Evolutionary conservation across 768 basidiomycete species (phyloP), one percentile per base, ranked within the genome.

Genomic region (Boletus pseudo-olivaceus): DNA sequence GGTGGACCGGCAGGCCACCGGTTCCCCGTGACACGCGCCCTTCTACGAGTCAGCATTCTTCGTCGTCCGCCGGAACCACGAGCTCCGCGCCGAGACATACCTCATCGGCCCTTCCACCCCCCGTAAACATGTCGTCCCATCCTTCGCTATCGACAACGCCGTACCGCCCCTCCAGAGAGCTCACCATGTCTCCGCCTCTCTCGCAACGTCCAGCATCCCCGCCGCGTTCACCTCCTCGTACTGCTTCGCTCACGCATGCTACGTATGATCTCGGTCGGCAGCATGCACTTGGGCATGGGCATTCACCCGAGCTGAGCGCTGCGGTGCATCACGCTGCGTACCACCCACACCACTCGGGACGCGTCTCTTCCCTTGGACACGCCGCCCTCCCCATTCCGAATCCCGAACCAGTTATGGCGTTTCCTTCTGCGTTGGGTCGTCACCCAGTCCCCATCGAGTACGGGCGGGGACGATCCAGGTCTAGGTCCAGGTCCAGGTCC

Each of bases 41-140:
- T 8, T 39, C 61, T 45, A 26, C 58, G 37, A 14, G 60, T 43
- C 44, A 35, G 19, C 42, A 26, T 17, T n/a, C 57, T 23, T 57
- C 48, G 10, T 11, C 53, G 15, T 35, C 51, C 5, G 1, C 30
- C 17, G 43, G 53, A 5, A 33, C 27, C 5, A 10, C 54, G 12
- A 33, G 43, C 10, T 1, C 38, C 30, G 2, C 29, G 11, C 43
- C 43, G n/a, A 40, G 46, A 9, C 42, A 34, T 10, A 12, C 46
- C 8, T 47, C 42, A 11, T 30, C 27, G 7, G 5, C 27, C 7
- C 12, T 26, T 11, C 51, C 58, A 20, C 66, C 67, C 12, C 45
- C 23, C 1, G 42, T 67, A 4, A 51, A 59, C 19, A 33, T 46
- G 44, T 49, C 54, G 5, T 54, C 64, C 0, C 58, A 42, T 20